Base-by-base conservation (phyloP, 2,329 filamentous ascomycete genomes). In the Amauroascus niger region DNA sequence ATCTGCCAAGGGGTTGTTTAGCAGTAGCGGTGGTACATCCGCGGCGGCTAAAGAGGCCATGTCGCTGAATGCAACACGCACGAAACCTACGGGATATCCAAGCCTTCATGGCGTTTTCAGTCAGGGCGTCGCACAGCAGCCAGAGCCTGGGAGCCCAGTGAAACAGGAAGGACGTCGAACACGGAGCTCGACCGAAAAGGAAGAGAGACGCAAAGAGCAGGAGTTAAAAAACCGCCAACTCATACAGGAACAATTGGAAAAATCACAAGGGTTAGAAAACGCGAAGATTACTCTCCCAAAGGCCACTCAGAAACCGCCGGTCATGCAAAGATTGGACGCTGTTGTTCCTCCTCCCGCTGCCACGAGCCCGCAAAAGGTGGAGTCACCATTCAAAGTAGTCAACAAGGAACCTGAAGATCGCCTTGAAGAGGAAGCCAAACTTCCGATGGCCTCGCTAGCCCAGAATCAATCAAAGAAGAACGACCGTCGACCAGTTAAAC, bases 1-100 rank as follows among this genome's bases (percentile, higher is more conserved):
- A 69, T 87, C 84, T 53, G 93, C 90, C 3, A 91, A 87, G 67
- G 87, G 85, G 13, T 79, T 96, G 47, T 84, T 96, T 58, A 88
- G 85, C 16, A 94, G 86, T 60, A 91, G 79, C 57, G 80, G 77
- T 55, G 74, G 76, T 43, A 68, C 77, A 11, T 80, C 79, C 57
- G 79, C 79, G 44, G 77, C 80, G 43, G 77, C 77, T 2, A 81
- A 79, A 56, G 80, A 83, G 57, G 73, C 73, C 28, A 70, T 77
- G 6, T 74, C 74, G 13, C 71, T 74, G 8, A 67, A 66, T 28
- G 64, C 67, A 18, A 56, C 61, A 1, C 67, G 64, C 37, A 47
- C 62, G 14, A 65, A 67, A 41, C 53, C 63, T 5, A 63, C 59
- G 33, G 59, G 67, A 26, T 65, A 63, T 45, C 57, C 61, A 6